These are phyloP conservation scores for Pouteria campechiana DNA, from an alignment of 179 eudicot species.

Conservation along the genomic window DNA sequence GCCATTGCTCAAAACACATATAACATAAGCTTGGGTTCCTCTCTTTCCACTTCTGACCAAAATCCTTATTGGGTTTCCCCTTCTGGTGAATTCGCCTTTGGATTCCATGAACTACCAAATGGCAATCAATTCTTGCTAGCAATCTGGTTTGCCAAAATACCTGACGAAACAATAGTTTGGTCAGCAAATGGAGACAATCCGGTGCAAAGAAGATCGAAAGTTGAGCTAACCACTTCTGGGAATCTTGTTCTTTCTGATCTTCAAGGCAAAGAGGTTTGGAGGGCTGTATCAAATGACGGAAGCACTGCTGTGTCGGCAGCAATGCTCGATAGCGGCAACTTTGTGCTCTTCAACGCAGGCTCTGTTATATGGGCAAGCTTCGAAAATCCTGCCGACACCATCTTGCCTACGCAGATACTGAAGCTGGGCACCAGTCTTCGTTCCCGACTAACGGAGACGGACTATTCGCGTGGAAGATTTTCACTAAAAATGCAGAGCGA, in stretches of 20 bases:
- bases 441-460: slow-evolving; percentile 3
- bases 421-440: slow-evolving; percentile 1
- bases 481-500: slow-evolving; percentile 11
- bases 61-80: slow-evolving; percentile 23
- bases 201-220: slow-evolving; percentile 13
- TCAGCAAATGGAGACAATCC: slow-evolving; percentile 16
- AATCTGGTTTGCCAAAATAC: slow-evolving; percentile 30
- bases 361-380: slow-evolving; percentile 22
- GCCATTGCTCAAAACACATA: slow-evolving; percentile 11
- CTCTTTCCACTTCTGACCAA: slow-evolving; percentile 15
- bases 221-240: slow-evolving; percentile 8
- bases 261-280: slow-evolving; percentile 16
- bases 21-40: slow-evolving; percentile 4
- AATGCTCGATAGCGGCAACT: slow-evolving; percentile 15
- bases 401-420: slow-evolving; percentile 23
- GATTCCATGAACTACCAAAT: slow-evolving; percentile 15
- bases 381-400: slow-evolving; percentile 22
- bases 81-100: slow-evolving; percentile 33
- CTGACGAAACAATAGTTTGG: slow-evolving; percentile 33
- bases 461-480: slow-evolving; percentile 27
- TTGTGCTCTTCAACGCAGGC: neutral
- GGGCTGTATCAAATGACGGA: neutral
- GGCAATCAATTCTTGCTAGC: slow-evolving; percentile 14
- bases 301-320: slow-evolving; percentile 5
- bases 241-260: slow-evolving; percentile 22